Evolutionary conservation across 805 yeast species (phyloP).

Genomic region (Starmerella powellii): DNA sequence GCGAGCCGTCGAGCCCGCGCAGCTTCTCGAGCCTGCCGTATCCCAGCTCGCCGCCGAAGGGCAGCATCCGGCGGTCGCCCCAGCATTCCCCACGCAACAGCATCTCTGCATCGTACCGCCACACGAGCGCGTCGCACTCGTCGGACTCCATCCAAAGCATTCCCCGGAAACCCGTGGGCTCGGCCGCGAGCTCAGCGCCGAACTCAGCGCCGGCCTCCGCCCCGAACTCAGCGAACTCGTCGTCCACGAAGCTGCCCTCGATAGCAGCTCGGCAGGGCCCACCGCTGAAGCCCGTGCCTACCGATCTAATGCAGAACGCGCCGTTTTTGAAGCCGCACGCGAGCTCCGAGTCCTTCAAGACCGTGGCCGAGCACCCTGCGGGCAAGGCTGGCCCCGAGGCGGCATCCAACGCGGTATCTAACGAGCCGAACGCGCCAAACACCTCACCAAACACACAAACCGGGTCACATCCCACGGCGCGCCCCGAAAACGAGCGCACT

Average conservation of each 20-base stretch:
- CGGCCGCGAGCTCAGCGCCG: neutral
- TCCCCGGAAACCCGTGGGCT: slow-evolving; percentile 1
- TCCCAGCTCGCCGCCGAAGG: slow-evolving; percentile 13
- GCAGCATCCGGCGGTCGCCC: slow-evolving; percentile 1
- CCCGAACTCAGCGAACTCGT: neutral
- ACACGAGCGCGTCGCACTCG: neutral
- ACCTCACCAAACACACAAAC: too few species aligned
- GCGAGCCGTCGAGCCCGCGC: slow-evolving; percentile 1
- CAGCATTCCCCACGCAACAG: neutral
- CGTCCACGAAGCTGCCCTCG: neutral
- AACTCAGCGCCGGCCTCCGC: neutral
- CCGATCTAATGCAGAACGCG: neutral
- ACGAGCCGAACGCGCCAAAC: too few species aligned
- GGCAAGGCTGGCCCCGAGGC: too few species aligned
- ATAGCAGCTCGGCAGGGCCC: slow-evolving; percentile 3
- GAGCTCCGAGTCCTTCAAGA: neutral
- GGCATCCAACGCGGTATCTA: too few species aligned
- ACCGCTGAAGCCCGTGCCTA: neutral
- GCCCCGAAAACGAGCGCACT: too few species aligned
- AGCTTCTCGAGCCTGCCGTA: slow-evolving; percentile 8
- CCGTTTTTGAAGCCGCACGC: neutral
- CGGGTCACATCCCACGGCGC: too few species aligned
- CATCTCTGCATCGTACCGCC: neutral
- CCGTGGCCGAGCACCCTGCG: neutral
- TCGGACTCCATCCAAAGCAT: slow-evolving; percentile 2